A percentile compares a stretch with the other conserved stretches of the same genome.
phyloP scores from a whole-genome alignment of 768 basidiomycete genomes.

The Tylopilus vinaceipallidus region DNA sequence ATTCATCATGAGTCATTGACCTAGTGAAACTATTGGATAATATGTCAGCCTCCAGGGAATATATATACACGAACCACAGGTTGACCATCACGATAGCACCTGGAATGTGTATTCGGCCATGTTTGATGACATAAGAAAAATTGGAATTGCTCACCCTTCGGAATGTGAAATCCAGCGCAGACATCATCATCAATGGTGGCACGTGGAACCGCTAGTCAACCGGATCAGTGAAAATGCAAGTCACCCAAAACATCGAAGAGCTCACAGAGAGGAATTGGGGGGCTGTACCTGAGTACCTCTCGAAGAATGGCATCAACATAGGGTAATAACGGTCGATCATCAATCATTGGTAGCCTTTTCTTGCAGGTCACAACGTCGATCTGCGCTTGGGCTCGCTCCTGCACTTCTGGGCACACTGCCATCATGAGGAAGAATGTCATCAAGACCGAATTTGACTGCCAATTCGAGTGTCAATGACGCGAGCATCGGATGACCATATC shows the following conservation, averaged over 20 bases:
- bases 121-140: no score
- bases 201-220: background rate
- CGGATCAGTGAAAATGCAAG: background rate
- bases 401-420: background rate
- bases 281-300: background rate
- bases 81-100: slow-evolving; percentile 4
- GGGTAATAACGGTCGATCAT: background rate
- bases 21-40: no score
- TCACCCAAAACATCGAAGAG: background rate
- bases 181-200: background rate
- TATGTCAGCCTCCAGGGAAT: no score
- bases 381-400: background rate
- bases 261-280: background rate
- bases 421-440: background rate
- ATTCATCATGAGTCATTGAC: no score
- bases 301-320: background rate
- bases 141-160: background rate
- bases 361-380: background rate
- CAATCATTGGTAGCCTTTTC: background rate
- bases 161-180: background rate
- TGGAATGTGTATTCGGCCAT: background rate
- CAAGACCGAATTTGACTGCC: background rate
- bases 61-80: slow-evolving; percentile 9
- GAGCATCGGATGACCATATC: background rate
- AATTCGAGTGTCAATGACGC: no score